Evolutionary conservation across 345 rosid species (phyloP), one percentile per base, ranked within the genome.

Genomic region (Camelina hispida): DNA sequence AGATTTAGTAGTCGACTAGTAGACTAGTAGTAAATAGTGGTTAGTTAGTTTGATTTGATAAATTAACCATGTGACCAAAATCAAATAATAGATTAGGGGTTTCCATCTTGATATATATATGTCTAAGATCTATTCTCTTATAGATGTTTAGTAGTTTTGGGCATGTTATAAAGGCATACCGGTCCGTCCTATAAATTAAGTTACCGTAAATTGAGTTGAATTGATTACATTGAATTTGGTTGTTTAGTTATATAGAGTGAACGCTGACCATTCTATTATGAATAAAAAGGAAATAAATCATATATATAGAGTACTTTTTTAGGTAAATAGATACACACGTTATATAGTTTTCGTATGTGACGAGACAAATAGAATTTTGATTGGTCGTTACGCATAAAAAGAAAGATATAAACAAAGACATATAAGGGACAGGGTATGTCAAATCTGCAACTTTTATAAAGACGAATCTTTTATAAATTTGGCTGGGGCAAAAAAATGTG

Each of bases 381-480:
- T 35, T 20, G 59, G 28, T 16, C 17, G 7, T 9, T 47, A 50
- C 18, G 18, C 37, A 48, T 17, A 7, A 3, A n/a, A 17, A 63
- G 4, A 4, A 35, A 34, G 2, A 25, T 25, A 25, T 32, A 6
- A 6, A 37, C 9, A 37, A 12, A 2, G 0, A 16, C 32, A 54
- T 54, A 14, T 7, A 71, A 53, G 62, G 20, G 77, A 53, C 55
- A 53, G 6, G 35, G 59, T 65, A 46, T 34, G 66, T 65, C 65
- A 15, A 65, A 34, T 65, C 78, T 65, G 50, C 71, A 73, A 56
- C 72, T 74, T 67, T 75, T 51, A 60, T 68, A 68, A 67, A 75
- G 72, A 59, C 53, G 53, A 74, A 37, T 47, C 62, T 67, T 66
- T 48, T 50, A 28, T 74, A 66, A 48, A 8, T 3, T 9, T 68